phyloP scores from a whole-genome alignment of 2,329 filamentous ascomycete genomes.

The Plenodomus biglobosus region DNA sequence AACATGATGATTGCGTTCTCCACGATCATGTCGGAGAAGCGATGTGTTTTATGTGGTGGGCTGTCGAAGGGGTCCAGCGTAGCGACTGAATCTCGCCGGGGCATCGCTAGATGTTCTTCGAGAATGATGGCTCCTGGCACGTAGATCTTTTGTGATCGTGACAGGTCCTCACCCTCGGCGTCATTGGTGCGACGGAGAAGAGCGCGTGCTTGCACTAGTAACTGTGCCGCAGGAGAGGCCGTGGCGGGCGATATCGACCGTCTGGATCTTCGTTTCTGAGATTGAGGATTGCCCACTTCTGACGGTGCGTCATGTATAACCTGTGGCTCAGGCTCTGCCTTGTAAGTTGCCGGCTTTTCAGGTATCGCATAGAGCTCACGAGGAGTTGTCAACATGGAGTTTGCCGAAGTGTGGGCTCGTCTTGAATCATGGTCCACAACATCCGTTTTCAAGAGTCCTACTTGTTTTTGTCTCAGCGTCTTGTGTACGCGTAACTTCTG shows the following conservation, averaged over 20 bases:
- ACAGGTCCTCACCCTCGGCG: conserved; percentile 2
- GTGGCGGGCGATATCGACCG: conserved; percentile 10
- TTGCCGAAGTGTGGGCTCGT: conserved; percentile 26
- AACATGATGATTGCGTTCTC: conserved; percentile 48
- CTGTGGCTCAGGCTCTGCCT: conserved; percentile 2
- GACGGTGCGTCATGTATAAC: background rate
- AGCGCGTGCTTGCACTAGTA: conserved; percentile 15
- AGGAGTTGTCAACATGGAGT: conserved; percentile 35
- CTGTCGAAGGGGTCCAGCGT: conserved; percentile 44
- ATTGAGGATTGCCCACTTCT: conserved; percentile 6
- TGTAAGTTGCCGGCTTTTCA: conserved; percentile 3
- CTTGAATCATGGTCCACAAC: conserved; percentile 20
- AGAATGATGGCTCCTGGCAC: conserved; percentile 48
- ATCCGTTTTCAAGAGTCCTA: conserved; percentile 26
- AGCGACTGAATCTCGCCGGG: conserved; percentile 46
- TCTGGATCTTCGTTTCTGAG: conserved; percentile 12
- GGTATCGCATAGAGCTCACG: conserved; percentile 29
- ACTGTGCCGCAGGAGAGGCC: conserved; percentile 7
- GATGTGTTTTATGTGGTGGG: conserved; percentile 14
- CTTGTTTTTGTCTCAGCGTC: conserved; percentile 22
- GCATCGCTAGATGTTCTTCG: conserved; percentile 30
- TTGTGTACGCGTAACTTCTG: conserved; percentile 25
- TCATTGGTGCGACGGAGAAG: conserved; percentile 2
- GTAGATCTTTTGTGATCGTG: conserved; percentile 33
- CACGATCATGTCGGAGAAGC: conserved; percentile 26